Percentiles rank a stretch among this genome's conserved stretches.
Conservation (phyloP, 805 yeast genomes). For the Saccharomycopsis synnaedendra region DNA sequence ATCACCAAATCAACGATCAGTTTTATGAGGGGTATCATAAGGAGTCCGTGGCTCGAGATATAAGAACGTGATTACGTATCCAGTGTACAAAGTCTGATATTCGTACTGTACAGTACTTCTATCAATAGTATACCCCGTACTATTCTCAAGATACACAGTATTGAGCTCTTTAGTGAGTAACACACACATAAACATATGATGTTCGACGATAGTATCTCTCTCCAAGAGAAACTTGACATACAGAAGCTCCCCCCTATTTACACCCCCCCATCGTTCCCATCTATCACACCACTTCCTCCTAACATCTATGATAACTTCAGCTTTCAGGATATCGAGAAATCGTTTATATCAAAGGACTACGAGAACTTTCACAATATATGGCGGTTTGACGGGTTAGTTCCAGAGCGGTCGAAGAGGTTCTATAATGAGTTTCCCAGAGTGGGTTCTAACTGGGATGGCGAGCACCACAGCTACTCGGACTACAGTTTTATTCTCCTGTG, state of each 20-base stretch:
- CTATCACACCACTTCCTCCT: not conserved
- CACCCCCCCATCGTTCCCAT: not conserved
- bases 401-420: constrained; percentile 6
- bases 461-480: constrained; percentile 12
- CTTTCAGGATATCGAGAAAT: constrained; percentile 8
- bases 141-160: too few species aligned
- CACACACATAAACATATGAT: not conserved
- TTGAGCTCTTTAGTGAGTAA: too few species aligned
- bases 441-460: constrained; percentile 12
- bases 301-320: constrained; percentile 7
- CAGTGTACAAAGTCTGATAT: too few species aligned
- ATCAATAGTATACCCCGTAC: too few species aligned
- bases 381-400: constrained; percentile 10
- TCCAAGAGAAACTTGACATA: constrained; percentile 3
- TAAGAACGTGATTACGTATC: too few species aligned
- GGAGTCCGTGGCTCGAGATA: too few species aligned
- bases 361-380: constrained; percentile 12
- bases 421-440: constrained; percentile 13
- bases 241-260: not conserved
- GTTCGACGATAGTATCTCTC: constrained; percentile 13
- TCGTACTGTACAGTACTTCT: too few species aligned
- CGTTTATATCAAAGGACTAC: constrained; percentile 11
- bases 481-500: constrained; percentile 7
- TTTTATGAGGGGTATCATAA: too few species aligned
- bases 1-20: too few species aligned